Evolutionary conservation across 1,284 basidiomycete genomes (phyloP), one percentile per base, ranked within the genome.

Genomic region (Sanghuangporus baumii): DNA sequence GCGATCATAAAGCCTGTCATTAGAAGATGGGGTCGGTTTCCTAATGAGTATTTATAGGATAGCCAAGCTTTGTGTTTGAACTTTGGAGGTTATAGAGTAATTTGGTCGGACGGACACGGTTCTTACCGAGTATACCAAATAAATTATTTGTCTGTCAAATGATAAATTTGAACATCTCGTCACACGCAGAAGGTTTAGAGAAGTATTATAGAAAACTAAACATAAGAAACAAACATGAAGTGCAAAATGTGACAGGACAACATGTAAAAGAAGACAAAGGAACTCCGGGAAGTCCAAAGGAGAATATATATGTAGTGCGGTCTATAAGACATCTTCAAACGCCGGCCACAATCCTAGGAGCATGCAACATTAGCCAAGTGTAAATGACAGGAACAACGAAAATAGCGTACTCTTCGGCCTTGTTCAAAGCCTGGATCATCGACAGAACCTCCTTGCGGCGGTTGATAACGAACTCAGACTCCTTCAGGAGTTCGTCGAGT

Each of bases 401-500:
- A 57, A 57, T 50, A 1, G 86, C 90, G 69, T 73, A 92, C 85
- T 94, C 91, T 75, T 96, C 94, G 9, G 93, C 93, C 79, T 94
- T 92, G 75, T 94, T 94, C 65, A 96, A 80, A 37, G 93, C 94
- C 55, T 85, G 80, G 56, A 96, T 86, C 93, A 96, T 96, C 70
- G 85, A 81, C 66, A 91, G 82, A 66, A 94, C 91, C 76, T 97
- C 94, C 78, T 93, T 94, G 75, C 94, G 84, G 71, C 94, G 80
- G 74, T 79, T 87, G 48, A 94, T 87, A 62, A 95, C 89, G 67
- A 80, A 86, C 71, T 94, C 91, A 68, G 90, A 93, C 80, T 97
- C 94, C 79, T 96, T 96, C 71, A 97, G 80, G 66, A 97, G 76
- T 64, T 96, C 94, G 56, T 96, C 93, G 36, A 98, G 80, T 11